Conservation (phyloP, 129 eudicot genomes). For the Lactuca sativa region DNA sequence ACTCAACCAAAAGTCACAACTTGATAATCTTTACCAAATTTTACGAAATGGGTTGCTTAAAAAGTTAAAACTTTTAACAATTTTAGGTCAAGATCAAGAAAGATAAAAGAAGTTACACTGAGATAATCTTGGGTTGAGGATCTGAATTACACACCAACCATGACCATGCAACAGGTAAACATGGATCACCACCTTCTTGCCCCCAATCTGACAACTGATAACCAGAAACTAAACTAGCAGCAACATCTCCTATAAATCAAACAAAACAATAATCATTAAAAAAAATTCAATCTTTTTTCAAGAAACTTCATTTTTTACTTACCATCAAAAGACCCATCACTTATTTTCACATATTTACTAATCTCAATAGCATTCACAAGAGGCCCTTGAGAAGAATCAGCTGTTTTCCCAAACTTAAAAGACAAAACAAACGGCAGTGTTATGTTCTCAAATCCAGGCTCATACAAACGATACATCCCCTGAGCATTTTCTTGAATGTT, state of each 20-base stretch:
- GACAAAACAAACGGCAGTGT: constrained; percentile 81
- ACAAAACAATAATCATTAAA: neutral
- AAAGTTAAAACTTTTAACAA: neutral
- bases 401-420: constrained; percentile 70
- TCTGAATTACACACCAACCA: constrained; percentile 90
- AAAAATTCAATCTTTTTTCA: constrained; percentile 1
- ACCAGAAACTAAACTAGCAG: constrained; percentile 53
- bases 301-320: constrained; percentile 21
- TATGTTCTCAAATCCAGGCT: constrained; percentile 74
- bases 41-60: too few species aligned
- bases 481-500: constrained; percentile 91
- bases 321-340: constrained; percentile 85
- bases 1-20: neutral
- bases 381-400: constrained; percentile 87
- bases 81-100: neutral
- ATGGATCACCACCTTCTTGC: constrained; percentile 97
- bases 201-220: constrained; percentile 78
- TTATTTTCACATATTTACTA: constrained; percentile 64
- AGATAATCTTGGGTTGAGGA: constrained; percentile 63
- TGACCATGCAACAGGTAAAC: constrained; percentile 92
- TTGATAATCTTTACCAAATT: neutral
- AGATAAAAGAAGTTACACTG: constrained; percentile 46
- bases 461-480: constrained; percentile 76
- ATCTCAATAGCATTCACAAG: constrained; percentile 96
- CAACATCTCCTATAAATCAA: constrained; percentile 45